Base-by-base conservation (phyloP, 2,329 filamentous ascomycete species). In the Pestalotiopsis sp. region DNA sequence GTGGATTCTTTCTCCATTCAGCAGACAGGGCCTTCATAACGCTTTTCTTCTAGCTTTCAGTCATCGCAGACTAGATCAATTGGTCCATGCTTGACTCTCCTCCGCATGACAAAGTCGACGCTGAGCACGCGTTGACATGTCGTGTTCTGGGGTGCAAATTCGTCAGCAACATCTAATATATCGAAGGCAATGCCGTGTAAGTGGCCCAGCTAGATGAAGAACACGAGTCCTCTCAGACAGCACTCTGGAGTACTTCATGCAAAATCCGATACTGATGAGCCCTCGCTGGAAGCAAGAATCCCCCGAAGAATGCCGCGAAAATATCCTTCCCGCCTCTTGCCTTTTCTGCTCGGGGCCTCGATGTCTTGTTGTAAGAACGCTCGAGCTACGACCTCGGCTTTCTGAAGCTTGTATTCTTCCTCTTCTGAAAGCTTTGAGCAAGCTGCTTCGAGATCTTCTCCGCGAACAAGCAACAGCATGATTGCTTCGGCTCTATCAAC, bases 401-500 rank as follows among this genome's bases (percentile, higher is more conserved):
- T 82, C 73, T 90, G 85, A n/a, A 98, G 83, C 49, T 88, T 87
- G n/a, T 81, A 79, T 66, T 85, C 84, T 74, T 97, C 94, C 4
- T 84, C 82, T 0, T 84, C 81, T 0, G 90, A 89, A 71, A 97
- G 82, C 59, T 85, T 86, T 4, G 92, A 89, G 79, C 93, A 97
- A 23, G 90, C 88, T 38, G 89, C 86, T 5, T 91, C 87, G 2
- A 98, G 83, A 78, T 97, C 93, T 75, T 95, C 92, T 6, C 94
- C 93, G 65, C 86, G 88, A 17, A 89, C 88, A 41, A 92, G 84
- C 17, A 96, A 82, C 6, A 89, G 79, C 25, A 92, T 89, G 45
- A 99, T 85, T 7, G 91, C 87, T 71, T 94, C 91, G 0, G 95
- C 94, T 67, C 95, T 89, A 17, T 91, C 83, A 6, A 98, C 87